Percentiles rank a stretch among this genome's conserved stretches.
These are phyloP conservation scores for Echinochloa phyllopogon DNA, from an alignment of 176 grass and related monocot species.

Conservation along the genomic window DNA sequence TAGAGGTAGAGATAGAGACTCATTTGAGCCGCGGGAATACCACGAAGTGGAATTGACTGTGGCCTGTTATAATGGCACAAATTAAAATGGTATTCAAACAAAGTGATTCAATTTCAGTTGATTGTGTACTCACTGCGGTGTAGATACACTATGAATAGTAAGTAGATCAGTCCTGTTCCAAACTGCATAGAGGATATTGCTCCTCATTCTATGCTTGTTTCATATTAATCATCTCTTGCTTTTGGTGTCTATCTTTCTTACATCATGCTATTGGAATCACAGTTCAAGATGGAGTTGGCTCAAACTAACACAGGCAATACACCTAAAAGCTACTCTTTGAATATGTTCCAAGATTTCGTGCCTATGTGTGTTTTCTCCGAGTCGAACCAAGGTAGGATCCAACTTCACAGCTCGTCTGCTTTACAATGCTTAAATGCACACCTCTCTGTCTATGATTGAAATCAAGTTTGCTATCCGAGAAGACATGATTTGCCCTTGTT, in stretches of 20 bases:
- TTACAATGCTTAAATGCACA: not conserved
- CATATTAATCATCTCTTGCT: not conserved
- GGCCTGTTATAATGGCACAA: not conserved
- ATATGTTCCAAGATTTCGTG: constrained; percentile 98
- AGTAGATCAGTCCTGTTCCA: not conserved
- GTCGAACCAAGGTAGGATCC: constrained; percentile 69
- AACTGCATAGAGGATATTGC: not conserved
- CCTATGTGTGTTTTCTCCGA: constrained; percentile 91
- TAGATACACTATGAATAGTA: not conserved
- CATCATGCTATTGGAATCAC: constrained; percentile 48
- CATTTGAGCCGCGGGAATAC: not conserved
- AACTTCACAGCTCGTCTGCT: not conserved
- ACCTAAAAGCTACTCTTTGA: constrained; percentile 92
- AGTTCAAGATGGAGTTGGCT: constrained; percentile 99
- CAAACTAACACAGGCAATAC: constrained; percentile 69
- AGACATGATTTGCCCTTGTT: not conserved
- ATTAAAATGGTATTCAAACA: constrained; percentile 11
- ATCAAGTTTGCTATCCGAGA: not conserved
- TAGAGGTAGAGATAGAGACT: not conserved
- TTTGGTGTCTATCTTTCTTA: constrained; percentile 12
- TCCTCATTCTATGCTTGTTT: constrained; percentile 12
- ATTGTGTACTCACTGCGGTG: not conserved
- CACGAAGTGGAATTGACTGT: not conserved
- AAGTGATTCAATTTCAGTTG: not conserved
- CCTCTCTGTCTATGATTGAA: not conserved